phyloP scores from a whole-genome alignment of 805 yeast genomes.

The Tetrapisispora taiwanensis region DNA sequence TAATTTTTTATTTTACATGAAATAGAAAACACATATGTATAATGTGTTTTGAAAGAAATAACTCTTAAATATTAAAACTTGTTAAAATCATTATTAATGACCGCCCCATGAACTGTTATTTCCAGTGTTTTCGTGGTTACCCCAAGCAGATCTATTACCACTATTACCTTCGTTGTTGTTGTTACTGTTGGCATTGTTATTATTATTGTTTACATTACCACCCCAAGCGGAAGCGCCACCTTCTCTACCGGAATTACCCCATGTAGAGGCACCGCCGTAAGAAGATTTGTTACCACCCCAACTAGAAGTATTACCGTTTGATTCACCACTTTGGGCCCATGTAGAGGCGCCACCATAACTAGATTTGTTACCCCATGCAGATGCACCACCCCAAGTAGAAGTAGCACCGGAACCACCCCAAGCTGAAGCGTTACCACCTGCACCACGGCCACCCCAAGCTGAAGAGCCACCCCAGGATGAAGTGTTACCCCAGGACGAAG shows the following conservation, averaged over 20 bases:
- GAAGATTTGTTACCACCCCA: conserved; percentile 33
- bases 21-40: not conserved
- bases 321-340: conserved; percentile 31
- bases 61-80: not conserved
- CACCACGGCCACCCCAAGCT: conserved; percentile 30
- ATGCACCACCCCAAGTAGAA: conserved; percentile 32
- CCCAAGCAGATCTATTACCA: conserved; percentile 32
- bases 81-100: conserved; percentile 6
- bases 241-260: conserved; percentile 29
- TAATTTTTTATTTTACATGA: not conserved
- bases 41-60: not conserved
- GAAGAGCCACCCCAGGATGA: conserved; percentile 37
- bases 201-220: conserved; percentile 16
- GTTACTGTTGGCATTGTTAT: conserved; percentile 4
- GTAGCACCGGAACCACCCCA: conserved; percentile 34
- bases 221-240: conserved; percentile 38
- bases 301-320: conserved; percentile 38
- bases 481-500: conserved; percentile 24
- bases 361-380: conserved; percentile 30
- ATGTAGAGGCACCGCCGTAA: conserved; percentile 36
- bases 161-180: conserved; percentile 27
- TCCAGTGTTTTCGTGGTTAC: conserved; percentile 22
- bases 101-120: conserved; percentile 28
- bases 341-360: conserved; percentile 43
- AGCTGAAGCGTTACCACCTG: conserved; percentile 33